These are phyloP conservation scores for Mycena albidolilacea DNA, from an alignment of 768 basidiomycete genomes.

Conservation along the genomic window DNA sequence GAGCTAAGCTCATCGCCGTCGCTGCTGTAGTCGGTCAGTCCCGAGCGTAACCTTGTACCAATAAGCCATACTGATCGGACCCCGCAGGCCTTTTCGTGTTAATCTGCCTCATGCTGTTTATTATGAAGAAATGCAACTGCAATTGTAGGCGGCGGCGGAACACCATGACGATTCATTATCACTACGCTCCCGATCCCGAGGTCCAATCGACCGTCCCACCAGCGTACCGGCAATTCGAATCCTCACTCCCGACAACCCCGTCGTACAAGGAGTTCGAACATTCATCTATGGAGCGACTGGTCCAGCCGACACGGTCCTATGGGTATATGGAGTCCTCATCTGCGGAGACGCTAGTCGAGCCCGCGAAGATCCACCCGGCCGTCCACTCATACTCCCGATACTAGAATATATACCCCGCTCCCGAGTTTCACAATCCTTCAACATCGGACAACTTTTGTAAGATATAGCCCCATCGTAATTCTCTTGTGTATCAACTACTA, in stretches of 20 bases:
- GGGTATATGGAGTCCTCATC: not conserved
- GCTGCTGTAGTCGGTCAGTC: slow-evolving; percentile 20
- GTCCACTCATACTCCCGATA: slow-evolving; percentile 20
- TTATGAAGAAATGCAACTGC: slow-evolving; percentile 10
- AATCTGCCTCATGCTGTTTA: not conserved
- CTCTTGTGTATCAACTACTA: slow-evolving; percentile 24
- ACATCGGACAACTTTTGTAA: not conserved
- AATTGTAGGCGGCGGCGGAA: slow-evolving; percentile 15
- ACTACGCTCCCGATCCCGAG: not conserved
- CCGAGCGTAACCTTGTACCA: not conserved
- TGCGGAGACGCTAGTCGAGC: slow-evolving; percentile 22
- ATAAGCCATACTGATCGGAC: not conserved
- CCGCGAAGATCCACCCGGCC: slow-evolving; percentile 24
- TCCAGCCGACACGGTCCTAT: too few relatives aligned
- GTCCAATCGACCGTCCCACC: not conserved
- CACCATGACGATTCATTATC: not conserved
- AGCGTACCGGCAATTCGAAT: not conserved
- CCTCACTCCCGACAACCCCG: not conserved
- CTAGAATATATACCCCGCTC: not conserved
- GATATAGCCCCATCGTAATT: not conserved
- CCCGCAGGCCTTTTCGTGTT: slow-evolving; percentile 11
- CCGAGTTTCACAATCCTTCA: not conserved
- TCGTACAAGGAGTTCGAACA: too few relatives aligned
- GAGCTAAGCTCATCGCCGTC: slow-evolving; percentile 16
- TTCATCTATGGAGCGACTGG: too few relatives aligned